These are phyloP conservation scores for Tulasnella sp. DNA, from an alignment of 768 basidiomycete genomes.

Conservation along the genomic window DNA sequence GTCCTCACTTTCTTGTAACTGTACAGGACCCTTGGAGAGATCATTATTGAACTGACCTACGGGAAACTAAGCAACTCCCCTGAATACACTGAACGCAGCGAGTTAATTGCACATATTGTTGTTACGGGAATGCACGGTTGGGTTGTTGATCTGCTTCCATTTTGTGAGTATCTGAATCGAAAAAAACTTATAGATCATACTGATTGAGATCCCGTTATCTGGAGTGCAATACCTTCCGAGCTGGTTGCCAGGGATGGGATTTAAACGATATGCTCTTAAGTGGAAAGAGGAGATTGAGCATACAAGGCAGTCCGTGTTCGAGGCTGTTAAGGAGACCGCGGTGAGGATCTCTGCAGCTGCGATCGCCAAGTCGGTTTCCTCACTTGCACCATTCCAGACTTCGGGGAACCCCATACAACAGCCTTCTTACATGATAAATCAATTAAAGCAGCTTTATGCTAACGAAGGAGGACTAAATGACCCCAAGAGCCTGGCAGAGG, in stretches of 20 bases:
- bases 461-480: too few relatives aligned
- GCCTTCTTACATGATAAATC: too few relatives aligned
- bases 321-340: not conserved
- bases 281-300: not conserved
- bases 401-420: too few relatives aligned
- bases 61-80: not conserved
- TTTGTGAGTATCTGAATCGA: not conserved
- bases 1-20: not conserved
- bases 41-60: not conserved
- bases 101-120: not conserved
- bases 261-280: not conserved
- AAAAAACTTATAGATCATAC: not conserved
- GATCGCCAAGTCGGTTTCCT: too few relatives aligned
- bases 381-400: too few relatives aligned
- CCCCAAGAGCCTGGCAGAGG: too few relatives aligned
- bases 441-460: too few relatives aligned
- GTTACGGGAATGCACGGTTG: not conserved
- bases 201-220: not conserved
- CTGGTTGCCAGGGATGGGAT: constrained; percentile 2
- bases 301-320: too few relatives aligned
- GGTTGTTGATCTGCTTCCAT: not conserved
- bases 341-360: not conserved
- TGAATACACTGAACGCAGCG: not conserved
- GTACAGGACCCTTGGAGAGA: not conserved
- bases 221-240: constrained; percentile 10